Evolutionary conservation across 371 early-diverging fungal species (phyloP).

Genomic region (Rhizopus sp.): DNA sequence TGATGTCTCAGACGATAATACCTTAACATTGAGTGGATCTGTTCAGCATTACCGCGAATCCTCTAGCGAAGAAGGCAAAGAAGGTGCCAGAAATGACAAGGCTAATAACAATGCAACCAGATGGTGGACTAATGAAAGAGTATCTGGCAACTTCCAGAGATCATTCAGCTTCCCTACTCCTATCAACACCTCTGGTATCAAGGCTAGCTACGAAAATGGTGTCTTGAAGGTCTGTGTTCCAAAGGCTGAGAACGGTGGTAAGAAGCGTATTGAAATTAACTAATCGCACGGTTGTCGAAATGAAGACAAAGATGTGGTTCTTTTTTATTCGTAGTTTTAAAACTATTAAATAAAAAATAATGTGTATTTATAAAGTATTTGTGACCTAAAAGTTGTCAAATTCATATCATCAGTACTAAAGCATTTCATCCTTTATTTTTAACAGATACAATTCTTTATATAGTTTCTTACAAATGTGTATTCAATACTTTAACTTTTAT

Average conservation of each 20-base stretch:
- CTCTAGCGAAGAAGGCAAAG: neutral
- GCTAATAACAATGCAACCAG: neutral
- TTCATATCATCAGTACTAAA: too few species aligned
- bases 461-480: too few species aligned
- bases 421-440: too few species aligned
- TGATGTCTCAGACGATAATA: slow-evolving; percentile 23
- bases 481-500: too few species aligned
- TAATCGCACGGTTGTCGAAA: too few species aligned
- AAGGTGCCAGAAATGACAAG: neutral
- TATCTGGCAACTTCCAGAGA: slow-evolving; percentile 26
- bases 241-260: slow-evolving; percentile 15
- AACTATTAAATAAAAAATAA: too few species aligned
- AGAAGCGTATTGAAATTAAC: neutral
- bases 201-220: slow-evolving; percentile 35
- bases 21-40: slow-evolving; percentile 24
- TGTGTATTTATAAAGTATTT: too few species aligned
- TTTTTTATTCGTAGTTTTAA: too few species aligned
- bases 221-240: slow-evolving; percentile 29
- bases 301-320: too few species aligned
- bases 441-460: too few species aligned
- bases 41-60: slow-evolving; percentile 4
- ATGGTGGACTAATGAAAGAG: slow-evolving; percentile 36
- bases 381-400: too few species aligned
- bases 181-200: slow-evolving; percentile 27
- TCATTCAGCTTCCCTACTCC: slow-evolving; percentile 27